Evolutionary conservation across 2,329 filamentous ascomycete genomes (phyloP).

Genomic region (Coleophoma crateriformis): DNA sequence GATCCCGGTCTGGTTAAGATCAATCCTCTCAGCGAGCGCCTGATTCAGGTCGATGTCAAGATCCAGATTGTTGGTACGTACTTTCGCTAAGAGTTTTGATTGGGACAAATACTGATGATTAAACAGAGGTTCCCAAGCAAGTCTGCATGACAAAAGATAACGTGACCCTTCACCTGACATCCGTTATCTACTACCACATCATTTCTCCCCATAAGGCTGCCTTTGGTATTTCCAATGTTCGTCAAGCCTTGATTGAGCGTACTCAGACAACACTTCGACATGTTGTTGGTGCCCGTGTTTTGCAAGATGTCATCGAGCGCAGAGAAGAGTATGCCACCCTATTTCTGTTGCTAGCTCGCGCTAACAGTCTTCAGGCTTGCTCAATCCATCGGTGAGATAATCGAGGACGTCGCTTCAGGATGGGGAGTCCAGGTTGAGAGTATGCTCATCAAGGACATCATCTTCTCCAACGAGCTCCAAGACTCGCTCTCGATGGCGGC

Average conservation of each 20-base stretch:
- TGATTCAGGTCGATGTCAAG: constrained; percentile 96
- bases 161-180: constrained; percentile 87
- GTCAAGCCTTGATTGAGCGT: constrained; percentile 93
- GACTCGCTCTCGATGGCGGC: constrained; percentile 97
- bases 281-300: constrained; percentile 88
- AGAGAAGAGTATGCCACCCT: constrained; percentile 62
- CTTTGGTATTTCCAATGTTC: constrained; percentile 92
- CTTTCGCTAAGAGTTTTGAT: neutral
- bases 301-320: constrained; percentile 97
- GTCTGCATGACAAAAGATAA: constrained; percentile 99
- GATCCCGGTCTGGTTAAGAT: constrained; percentile 96
- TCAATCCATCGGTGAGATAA: constrained; percentile 91
- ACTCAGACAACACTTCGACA: constrained; percentile 97
- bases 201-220: constrained; percentile 92
- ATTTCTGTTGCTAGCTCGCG: too few relatives aligned
- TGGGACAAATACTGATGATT: constrained; percentile 2
- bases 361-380: constrained; percentile 48
- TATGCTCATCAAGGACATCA: constrained; percentile 99
- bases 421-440: constrained; percentile 97
- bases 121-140: constrained; percentile 79
- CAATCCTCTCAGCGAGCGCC: constrained; percentile 86
- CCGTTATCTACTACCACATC: constrained; percentile 99
- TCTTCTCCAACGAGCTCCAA: constrained; percentile 93
- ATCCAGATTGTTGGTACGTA: constrained; percentile 79
- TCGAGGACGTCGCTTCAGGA: constrained; percentile 86